phyloP scores from a whole-genome alignment of 148 eudicot species.

The Euryodendron excelsum region DNA sequence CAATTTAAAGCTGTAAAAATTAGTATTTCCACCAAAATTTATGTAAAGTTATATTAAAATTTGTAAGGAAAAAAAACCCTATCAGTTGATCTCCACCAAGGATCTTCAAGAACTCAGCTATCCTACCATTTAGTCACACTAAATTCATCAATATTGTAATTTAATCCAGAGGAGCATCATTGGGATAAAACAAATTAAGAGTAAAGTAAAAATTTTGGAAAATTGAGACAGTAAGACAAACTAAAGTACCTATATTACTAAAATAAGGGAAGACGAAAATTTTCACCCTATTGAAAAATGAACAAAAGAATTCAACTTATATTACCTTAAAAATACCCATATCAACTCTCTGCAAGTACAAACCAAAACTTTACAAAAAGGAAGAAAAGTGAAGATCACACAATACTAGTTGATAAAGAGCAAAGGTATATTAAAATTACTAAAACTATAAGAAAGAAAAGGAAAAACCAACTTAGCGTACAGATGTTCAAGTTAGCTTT shows the following conservation, averaged over 20 bases:
- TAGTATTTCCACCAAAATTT: constrained; percentile 1
- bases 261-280: neutral
- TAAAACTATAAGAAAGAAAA: neutral
- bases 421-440: too few species aligned
- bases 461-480: neutral
- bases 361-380: neutral
- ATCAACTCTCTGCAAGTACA: neutral
- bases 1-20: neutral
- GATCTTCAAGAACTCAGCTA: neutral
- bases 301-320: neutral
- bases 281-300: neutral
- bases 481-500: neutral
- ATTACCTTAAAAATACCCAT: constrained; percentile 5
- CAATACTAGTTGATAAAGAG: neutral
- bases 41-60: neutral
- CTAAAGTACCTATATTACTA: neutral
- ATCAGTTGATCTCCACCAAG: constrained; percentile 3
- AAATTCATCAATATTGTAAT: neutral
- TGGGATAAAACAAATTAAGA: neutral
- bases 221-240: neutral
- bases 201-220: neutral
- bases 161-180: neutral
- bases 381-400: neutral
- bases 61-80: neutral
- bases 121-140: too few species aligned